Percentiles rank a stretch among this genome's conserved stretches.
Conservation (phyloP, 1,139 yeast genomes). For the Diutina neorugosa region DNA sequence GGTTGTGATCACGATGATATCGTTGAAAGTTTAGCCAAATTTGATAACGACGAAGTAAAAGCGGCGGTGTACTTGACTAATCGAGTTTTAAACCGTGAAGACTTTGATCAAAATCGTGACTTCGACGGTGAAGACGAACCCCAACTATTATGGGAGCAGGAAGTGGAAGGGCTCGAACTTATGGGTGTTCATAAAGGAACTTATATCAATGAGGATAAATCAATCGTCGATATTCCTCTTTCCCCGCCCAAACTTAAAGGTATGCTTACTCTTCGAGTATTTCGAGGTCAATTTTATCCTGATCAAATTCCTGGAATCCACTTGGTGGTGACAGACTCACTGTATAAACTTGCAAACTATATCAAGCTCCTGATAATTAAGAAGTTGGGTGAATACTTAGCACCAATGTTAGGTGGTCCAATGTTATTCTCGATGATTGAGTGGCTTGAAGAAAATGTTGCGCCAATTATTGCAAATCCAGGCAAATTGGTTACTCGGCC, state of each 20-base stretch:
- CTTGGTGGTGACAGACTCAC: slow-evolving; percentile 32
- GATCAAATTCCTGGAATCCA: slow-evolving; percentile 50
- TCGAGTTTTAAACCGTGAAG: slow-evolving; percentile 17
- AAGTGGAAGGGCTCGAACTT: slow-evolving; percentile 56
- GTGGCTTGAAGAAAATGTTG: slow-evolving; percentile 60
- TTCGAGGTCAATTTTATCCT: slow-evolving; percentile 46
- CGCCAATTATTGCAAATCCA: slow-evolving; percentile 52
- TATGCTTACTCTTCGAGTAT: slow-evolving; percentile 36
- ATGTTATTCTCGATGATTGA: slow-evolving; percentile 55
- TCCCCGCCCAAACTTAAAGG: slow-evolving; percentile 20
- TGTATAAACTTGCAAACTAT: slow-evolving; percentile 55
- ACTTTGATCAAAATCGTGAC: slow-evolving; percentile 8
- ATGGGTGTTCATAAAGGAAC: slow-evolving; percentile 24
- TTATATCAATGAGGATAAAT: slow-evolving; percentile 13
- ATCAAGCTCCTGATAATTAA: slow-evolving; percentile 54
- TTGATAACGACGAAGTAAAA: slow-evolving; percentile 32
- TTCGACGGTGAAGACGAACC: slow-evolving; percentile 10
- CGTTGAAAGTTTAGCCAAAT: slow-evolving; percentile 29
- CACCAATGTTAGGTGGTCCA: slow-evolving; percentile 48
- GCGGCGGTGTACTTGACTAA: slow-evolving; percentile 44
- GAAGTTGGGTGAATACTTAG: slow-evolving; percentile 30
- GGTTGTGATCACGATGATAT: slow-evolving; percentile 66
- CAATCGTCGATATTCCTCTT: slow-evolving; percentile 20
- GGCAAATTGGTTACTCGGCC: slow-evolving; percentile 25
- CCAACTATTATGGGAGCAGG: slow-evolving; percentile 57